A percentile compares a stretch with the other conserved stretches of the same genome.
Conservation (phyloP, 176 grass and related monocot species). For the Carex kokanica region DNA sequence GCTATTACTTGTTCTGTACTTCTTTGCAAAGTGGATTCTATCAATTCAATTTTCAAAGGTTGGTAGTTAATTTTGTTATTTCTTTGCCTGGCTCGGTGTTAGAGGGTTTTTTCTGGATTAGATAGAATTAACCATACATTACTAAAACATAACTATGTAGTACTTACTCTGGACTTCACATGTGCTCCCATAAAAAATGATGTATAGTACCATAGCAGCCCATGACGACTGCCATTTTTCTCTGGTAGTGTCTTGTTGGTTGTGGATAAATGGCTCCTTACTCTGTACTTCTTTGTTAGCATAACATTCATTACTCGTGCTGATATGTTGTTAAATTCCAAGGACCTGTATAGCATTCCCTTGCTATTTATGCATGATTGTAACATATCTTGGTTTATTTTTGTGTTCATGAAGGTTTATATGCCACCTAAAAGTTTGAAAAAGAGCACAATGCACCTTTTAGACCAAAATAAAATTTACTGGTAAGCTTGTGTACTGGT, state of each 20-base stretch:
- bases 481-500: not conserved
- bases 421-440: not conserved
- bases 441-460: not conserved
- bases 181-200: not conserved
- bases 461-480: not conserved
- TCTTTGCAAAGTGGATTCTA: slow-evolving; percentile 7
- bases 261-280: not conserved
- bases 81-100: not conserved
- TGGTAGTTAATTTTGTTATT: not conserved
- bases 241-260: not conserved
- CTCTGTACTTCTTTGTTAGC: not conserved
- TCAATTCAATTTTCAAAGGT: slow-evolving; percentile 11
- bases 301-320: not conserved
- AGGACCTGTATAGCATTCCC: not conserved
- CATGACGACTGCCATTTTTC: not conserved
- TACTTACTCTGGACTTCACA: not conserved
- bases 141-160: not conserved
- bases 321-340: not conserved
- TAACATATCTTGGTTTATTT: slow-evolving; percentile 2
- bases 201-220: no score
- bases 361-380: not conserved
- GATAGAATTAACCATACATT: not conserved
- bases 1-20: not conserved
- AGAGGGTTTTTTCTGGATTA: not conserved
- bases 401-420: not conserved